Conservation (phyloP, 148 eudicot genomes). For the Gaultheria prostrata region DNA sequence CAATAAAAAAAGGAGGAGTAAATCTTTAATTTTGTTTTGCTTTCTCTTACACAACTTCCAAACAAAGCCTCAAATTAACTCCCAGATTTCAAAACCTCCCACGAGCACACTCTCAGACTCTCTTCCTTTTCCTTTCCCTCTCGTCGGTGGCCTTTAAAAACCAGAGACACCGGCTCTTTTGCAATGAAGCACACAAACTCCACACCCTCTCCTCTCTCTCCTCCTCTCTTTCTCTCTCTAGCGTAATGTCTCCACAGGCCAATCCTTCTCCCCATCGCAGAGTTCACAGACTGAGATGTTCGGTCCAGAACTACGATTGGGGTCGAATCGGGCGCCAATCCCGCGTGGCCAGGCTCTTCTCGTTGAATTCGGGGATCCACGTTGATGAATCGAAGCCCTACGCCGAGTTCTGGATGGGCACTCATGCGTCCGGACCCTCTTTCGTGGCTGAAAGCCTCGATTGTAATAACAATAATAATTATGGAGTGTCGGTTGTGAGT, state of each 20-base stretch:
- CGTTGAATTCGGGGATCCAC: slow-evolving; percentile 43
- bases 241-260: slow-evolving; percentile 19
- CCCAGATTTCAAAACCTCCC: background rate
- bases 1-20: background rate
- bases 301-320: slow-evolving; percentile 80
- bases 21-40: background rate
- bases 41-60: background rate
- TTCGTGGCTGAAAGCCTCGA: slow-evolving; percentile 29
- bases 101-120: background rate
- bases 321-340: slow-evolving; percentile 62
- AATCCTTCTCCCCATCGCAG: slow-evolving; percentile 17
- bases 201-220: background rate
- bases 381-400: slow-evolving; percentile 46
- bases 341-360: slow-evolving; percentile 50
- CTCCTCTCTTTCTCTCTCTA: background rate
- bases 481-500: slow-evolving; percentile 34
- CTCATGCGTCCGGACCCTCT: slow-evolving; percentile 89
- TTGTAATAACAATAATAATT: background rate
- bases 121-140: slow-evolving; percentile 6
- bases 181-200: background rate
- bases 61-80: slow-evolving; percentile 1
- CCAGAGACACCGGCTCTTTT: background rate
- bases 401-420: slow-evolving; percentile 99
- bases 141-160: slow-evolving; percentile 20
- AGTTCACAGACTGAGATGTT: slow-evolving; percentile 54